These are phyloP conservation scores for Coemansia sp. DNA, from an alignment of 192 early-diverging fungal species.

Conservation along the genomic window DNA sequence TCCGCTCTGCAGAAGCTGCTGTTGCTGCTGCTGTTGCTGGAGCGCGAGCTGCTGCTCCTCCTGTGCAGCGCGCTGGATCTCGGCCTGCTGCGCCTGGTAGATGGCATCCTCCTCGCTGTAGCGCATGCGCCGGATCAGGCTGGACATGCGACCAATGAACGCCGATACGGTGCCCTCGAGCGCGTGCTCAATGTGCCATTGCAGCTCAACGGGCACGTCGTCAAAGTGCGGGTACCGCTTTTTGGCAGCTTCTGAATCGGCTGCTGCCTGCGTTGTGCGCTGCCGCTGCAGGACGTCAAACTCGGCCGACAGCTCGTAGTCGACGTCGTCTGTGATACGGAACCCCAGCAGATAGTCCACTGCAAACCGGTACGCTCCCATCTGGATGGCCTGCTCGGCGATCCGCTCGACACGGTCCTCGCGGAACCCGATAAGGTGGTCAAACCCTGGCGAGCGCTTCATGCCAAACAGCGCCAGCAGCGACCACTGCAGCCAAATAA, in stretches of 20 bases:
- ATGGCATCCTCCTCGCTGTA: constrained; percentile 69
- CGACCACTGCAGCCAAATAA: constrained; percentile 61
- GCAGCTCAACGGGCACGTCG: constrained; percentile 39
- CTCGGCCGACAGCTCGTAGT: constrained; percentile 47
- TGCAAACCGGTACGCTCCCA: constrained; percentile 61
- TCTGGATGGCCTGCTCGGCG: constrained; percentile 53
- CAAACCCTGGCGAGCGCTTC: constrained; percentile 50
- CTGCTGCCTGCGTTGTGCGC: constrained; percentile 2
- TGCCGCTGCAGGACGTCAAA: constrained; percentile 36
- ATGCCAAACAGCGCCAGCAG: constrained; percentile 53
- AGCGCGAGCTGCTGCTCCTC: constrained; percentile 35
- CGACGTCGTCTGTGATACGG: constrained; percentile 34
- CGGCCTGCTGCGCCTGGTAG: constrained; percentile 39
- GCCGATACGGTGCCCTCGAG: constrained; percentile 52
- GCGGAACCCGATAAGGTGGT: constrained; percentile 39
- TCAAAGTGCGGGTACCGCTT: constrained; percentile 41
- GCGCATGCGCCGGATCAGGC: constrained; percentile 58
- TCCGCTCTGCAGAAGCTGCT: constrained; percentile 25
- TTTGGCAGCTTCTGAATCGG: background rate
- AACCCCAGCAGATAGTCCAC: constrained; percentile 61
- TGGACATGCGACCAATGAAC: constrained; percentile 58
- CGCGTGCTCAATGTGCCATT: constrained; percentile 53
- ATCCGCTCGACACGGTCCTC: constrained; percentile 50
- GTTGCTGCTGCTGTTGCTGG: constrained; percentile 27
- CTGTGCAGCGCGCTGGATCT: constrained; percentile 22